Conservation (phyloP, 352 stramenopile genomes). For the Nothophytophthora sp. region DNA sequence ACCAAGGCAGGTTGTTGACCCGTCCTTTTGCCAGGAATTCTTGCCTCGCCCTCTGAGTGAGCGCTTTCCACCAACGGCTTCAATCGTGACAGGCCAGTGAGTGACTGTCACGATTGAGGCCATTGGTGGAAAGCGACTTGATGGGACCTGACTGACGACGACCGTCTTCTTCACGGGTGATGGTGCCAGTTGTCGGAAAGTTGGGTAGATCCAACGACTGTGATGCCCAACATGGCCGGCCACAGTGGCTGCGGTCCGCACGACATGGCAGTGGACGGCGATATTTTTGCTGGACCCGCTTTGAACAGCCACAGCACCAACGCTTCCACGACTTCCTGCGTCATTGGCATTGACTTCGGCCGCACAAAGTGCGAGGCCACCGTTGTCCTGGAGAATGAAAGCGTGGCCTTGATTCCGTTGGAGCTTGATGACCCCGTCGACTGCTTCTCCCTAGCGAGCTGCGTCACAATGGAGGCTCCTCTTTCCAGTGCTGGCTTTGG, state of each 20-base stretch:
- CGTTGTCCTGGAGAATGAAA: conserved; percentile 14
- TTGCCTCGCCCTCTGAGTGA: too few species aligned
- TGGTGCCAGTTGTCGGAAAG: too few species aligned
- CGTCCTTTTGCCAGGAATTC: too few species aligned
- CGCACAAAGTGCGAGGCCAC: conserved; percentile 26
- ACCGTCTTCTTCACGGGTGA: too few species aligned
- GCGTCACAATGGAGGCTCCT: conserved; percentile 16
- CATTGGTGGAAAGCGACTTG: conserved; percentile 7
- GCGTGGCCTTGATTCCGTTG: conserved; percentile 16
- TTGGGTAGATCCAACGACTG: too few species aligned
- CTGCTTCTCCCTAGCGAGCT: conserved; percentile 24
- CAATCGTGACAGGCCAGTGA: too few species aligned
- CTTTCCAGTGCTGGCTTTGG: background rate
- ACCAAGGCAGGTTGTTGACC: too few species aligned
- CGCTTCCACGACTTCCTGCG: conserved; percentile 1
- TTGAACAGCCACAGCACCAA: conserved; percentile 2
- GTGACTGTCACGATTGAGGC: background rate
- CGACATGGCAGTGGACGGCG: background rate
- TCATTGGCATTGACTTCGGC: conserved; percentile 31
- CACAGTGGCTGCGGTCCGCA: conserved; percentile 12
- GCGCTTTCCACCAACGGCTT: too few species aligned
- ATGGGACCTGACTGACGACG: conserved; percentile 15
- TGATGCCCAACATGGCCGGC: too few species aligned
- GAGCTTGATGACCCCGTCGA: conserved; percentile 6
- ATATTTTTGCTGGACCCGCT: conserved; percentile 1